phyloP scores from a whole-genome alignment of 257 asterid species.

The Agastache rugosa region DNA sequence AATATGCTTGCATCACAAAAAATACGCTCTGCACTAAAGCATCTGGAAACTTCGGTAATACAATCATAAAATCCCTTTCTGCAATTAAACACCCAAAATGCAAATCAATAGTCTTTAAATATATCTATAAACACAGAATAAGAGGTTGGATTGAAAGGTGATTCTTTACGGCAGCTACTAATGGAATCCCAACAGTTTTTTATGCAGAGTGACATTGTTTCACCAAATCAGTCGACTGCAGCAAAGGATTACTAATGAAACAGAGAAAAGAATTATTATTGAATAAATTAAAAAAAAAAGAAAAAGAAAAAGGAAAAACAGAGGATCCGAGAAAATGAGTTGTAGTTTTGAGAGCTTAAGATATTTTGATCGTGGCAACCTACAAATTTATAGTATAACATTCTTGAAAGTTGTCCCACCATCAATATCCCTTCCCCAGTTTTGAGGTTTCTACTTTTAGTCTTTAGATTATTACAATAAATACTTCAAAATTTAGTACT shows the following conservation, averaged over 20 bases:
- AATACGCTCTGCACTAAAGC: constrained; percentile 45
- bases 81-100: not conserved
- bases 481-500: not conserved
- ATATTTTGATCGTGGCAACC: not conserved
- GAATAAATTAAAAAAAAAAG: too few relatives aligned
- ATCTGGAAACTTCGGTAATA: not conserved
- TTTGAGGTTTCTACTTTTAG: not conserved
- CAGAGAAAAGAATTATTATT: not conserved
- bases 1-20: constrained; percentile 63
- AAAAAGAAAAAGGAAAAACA: not conserved
- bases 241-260: not conserved
- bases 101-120: not conserved
- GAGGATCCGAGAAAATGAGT: not conserved
- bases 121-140: not conserved
- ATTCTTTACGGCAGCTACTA: not conserved
- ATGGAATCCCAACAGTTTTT: not conserved
- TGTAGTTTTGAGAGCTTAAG: not conserved
- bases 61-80: not conserved
- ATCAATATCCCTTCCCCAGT: constrained; percentile 5
- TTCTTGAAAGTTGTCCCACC: not conserved
- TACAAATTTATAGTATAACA: not conserved
- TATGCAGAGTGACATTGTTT: not conserved
- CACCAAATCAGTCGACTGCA: not conserved
- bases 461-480: not conserved
- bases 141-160: not conserved